A percentile compares a stretch with the other conserved stretches of the same genome.
Conservation (phyloP, 2,329 filamentous ascomycete genomes). For the Pseudogymnoascus sp. region DNA sequence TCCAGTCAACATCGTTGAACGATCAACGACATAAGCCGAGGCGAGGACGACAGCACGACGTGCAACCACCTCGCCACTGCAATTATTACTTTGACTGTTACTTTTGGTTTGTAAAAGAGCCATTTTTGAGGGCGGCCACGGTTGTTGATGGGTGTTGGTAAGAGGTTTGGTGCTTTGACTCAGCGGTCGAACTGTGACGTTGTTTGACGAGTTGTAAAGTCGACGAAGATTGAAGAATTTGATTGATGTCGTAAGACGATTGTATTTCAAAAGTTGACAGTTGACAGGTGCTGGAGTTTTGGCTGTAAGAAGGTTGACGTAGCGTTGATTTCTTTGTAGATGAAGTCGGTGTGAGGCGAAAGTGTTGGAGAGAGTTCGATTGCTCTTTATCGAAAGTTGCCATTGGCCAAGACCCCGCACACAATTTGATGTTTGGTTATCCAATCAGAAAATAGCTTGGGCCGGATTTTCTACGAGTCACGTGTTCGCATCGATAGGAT, state of each 20-base stretch:
- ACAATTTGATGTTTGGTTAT: neutral
- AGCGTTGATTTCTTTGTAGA: neutral
- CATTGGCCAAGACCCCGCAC: conserved; percentile 5
- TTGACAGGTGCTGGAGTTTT: neutral
- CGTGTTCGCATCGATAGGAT: conserved; percentile 33
- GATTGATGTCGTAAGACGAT: conserved; percentile 5
- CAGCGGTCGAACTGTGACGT: neutral
- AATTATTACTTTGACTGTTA: conserved; percentile 62
- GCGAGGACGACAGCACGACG: conserved; percentile 71
- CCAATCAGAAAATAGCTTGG: conserved; percentile 4
- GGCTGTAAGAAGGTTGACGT: neutral
- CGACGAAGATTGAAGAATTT: neutral
- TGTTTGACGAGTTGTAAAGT: neutral
- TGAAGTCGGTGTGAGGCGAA: conserved; percentile 6
- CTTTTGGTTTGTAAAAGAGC: conserved; percentile 26
- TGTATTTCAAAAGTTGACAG: neutral
- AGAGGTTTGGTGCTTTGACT: conserved; percentile 4
- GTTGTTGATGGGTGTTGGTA: conserved; percentile 15
- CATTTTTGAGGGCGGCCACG: conserved; percentile 27
- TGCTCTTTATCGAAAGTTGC: conserved; percentile 5
- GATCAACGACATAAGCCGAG: conserved; percentile 81
- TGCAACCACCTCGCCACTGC: conserved; percentile 48
- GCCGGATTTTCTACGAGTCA: neutral
- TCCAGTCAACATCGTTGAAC: conserved; percentile 62
- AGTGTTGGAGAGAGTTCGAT: conserved; percentile 4